A percentile compares a stretch with the other conserved stretches of the same genome.
phyloP scores from a whole-genome alignment of 768 basidiomycete species.

The Kwoniella heveanensis region DNA sequence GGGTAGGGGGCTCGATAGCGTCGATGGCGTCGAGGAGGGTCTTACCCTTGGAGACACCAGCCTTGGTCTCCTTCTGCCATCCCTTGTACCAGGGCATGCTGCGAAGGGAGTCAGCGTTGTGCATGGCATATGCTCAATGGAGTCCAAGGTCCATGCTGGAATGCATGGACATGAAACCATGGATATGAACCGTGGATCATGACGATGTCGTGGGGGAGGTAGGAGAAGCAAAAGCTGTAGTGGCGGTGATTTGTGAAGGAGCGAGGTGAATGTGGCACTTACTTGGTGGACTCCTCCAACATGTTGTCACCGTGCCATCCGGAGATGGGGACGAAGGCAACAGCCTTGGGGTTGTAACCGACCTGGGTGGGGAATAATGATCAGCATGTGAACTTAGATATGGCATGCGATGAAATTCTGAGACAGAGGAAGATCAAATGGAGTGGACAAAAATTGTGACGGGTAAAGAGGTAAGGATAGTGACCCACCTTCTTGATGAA shows the following conservation, averaged over 20 bases:
- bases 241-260: neutral
- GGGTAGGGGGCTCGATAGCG: constrained; percentile 94
- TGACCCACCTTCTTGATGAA: constrained; percentile 98
- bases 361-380: neutral
- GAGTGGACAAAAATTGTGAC: no score
- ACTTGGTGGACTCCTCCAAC: constrained; percentile 98
- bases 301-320: constrained; percentile 99
- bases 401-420: no score
- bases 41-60: constrained; percentile 92
- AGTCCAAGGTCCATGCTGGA: neutral
- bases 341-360: constrained; percentile 81
- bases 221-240: neutral
- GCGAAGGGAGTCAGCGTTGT: constrained; percentile 23
- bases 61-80: constrained; percentile 96
- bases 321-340: constrained; percentile 98
- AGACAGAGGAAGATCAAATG: no score
- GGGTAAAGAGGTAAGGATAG: no score
- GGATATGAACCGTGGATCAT: no score
- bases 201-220: neutral
- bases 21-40: constrained; percentile 99
- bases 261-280: constrained; percentile 48
- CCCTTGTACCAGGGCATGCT: constrained; percentile 99
- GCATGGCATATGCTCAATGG: neutral
- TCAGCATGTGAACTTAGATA: no score
- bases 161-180: constrained; percentile 21